phyloP scores from a whole-genome alignment of 2,329 filamentous ascomycete genomes.

The Nemania diffusa region DNA sequence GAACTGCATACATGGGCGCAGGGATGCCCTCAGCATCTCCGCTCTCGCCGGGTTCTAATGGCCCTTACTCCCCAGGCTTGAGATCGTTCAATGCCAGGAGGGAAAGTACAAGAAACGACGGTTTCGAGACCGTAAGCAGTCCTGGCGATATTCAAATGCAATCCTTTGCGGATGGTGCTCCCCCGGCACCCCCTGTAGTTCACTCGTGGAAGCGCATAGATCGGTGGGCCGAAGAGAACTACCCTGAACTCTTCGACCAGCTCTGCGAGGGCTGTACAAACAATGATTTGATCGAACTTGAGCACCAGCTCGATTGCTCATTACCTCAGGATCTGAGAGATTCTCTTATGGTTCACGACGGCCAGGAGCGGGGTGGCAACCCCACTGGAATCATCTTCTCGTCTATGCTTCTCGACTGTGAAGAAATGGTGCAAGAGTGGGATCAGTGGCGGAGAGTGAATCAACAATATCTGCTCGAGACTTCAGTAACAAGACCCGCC shows the following conservation, averaged over 20 bases:
- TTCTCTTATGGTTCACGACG: slow-evolving; percentile 89
- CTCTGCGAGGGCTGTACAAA: slow-evolving; percentile 89
- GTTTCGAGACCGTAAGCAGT: slow-evolving; percentile 76
- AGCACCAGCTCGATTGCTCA: slow-evolving; percentile 94
- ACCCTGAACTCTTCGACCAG: slow-evolving; percentile 93
- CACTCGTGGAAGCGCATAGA: slow-evolving; percentile 98
- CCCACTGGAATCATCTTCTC: slow-evolving; percentile 95
- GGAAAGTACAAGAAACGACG: slow-evolving; percentile 67
- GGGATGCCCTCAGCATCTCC: slow-evolving; percentile 54
- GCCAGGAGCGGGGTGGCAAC: slow-evolving; percentile 91
- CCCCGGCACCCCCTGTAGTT: slow-evolving; percentile 84
- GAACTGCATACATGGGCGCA: slow-evolving; percentile 70
- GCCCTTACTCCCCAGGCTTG: slow-evolving; percentile 91
- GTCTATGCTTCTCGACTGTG: slow-evolving; percentile 95
- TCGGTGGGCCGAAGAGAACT: slow-evolving; percentile 92
- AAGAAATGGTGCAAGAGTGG: slow-evolving; percentile 98
- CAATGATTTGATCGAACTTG: slow-evolving; percentile 96
- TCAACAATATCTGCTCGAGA: slow-evolving; percentile 81
- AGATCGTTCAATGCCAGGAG: slow-evolving; percentile 78
- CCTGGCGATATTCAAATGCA: slow-evolving; percentile 94
- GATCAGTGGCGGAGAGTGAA: slow-evolving; percentile 96
- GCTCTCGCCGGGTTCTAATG: slow-evolving; percentile 64
- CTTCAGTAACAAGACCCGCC: slow-evolving; percentile 66
- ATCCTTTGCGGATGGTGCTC: slow-evolving; percentile 89
- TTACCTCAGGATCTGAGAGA: slow-evolving; percentile 93